These are phyloP conservation scores for Phialophora verrucosa DNA, from an alignment of 2,329 filamentous ascomycete species.

Conservation along the genomic window DNA sequence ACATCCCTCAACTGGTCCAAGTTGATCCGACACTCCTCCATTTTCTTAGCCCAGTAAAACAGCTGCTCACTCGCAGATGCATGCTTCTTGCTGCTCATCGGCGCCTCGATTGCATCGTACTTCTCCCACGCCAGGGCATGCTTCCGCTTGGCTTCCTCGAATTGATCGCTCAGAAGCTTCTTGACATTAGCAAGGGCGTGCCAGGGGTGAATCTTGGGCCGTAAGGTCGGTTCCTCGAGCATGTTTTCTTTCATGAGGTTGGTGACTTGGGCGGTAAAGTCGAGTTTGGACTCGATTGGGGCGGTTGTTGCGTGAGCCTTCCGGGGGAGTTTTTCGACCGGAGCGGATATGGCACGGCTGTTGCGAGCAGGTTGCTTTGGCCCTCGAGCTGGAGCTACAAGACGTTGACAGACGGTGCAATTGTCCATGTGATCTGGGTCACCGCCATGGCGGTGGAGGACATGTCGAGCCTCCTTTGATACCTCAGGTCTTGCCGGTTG, in stretches of 20 bases:
- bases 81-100: conserved; percentile 39
- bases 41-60: conserved; percentile 39
- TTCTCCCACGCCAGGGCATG: conserved; percentile 55
- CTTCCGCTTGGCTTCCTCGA: conserved; percentile 74
- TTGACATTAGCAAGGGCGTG: conserved; percentile 80
- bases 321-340: conserved; percentile 38
- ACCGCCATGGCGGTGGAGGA: conserved; percentile 45
- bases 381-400: conserved; percentile 46
- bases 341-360: not conserved
- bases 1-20: conserved; percentile 40
- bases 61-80: conserved; percentile 36
- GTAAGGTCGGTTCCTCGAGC: conserved; percentile 64
- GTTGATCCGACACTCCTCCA: conserved; percentile 40
- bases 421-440: conserved; percentile 59
- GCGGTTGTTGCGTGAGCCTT: conserved; percentile 4
- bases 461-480: conserved; percentile 49
- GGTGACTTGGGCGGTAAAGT: conserved; percentile 43
- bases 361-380: conserved; percentile 37
- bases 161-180: conserved; percentile 80
- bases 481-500: conserved; percentile 42
- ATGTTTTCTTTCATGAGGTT: conserved; percentile 35
- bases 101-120: conserved; percentile 39
- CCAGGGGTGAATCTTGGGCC: conserved; percentile 69
- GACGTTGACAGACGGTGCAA: conserved; percentile 62
- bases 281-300: conserved; percentile 40